Conservation (phyloP, 2,329 filamentous ascomycete genomes). For the Fusarium staphyleae region DNA sequence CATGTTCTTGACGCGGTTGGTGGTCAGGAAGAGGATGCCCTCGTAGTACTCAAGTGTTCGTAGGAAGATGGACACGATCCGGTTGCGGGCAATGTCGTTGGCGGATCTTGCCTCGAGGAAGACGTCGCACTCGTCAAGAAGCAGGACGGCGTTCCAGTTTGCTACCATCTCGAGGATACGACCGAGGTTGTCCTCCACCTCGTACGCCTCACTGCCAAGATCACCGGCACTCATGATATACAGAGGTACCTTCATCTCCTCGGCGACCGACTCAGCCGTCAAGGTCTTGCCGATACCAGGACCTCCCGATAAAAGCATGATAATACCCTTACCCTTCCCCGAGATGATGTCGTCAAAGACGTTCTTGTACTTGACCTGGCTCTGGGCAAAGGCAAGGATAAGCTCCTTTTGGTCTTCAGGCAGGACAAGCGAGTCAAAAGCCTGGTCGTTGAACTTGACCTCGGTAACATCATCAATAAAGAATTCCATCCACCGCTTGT, state of each 20-base stretch:
- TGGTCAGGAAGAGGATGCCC: conserved; percentile 58
- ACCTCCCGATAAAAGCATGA: conserved; percentile 56
- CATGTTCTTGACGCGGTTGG: conserved; percentile 55
- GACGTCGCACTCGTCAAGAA: conserved; percentile 50
- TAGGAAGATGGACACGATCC: conserved; percentile 50
- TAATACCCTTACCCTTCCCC: conserved; percentile 60
- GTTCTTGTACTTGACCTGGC: conserved; percentile 51
- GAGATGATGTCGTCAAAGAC: conserved; percentile 60
- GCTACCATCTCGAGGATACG: conserved; percentile 70
- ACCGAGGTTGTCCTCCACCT: conserved; percentile 67
- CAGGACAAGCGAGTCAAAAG: conserved; percentile 59
- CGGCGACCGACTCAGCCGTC: conserved; percentile 58
- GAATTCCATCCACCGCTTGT: conserved; percentile 58
- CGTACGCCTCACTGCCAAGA: conserved; percentile 69
- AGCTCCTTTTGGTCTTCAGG: conserved; percentile 59
- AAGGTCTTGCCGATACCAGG: conserved; percentile 60
- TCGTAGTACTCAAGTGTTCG: conserved; percentile 57
- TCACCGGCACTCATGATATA: conserved; percentile 69
- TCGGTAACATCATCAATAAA: conserved; percentile 54
- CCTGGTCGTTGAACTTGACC: conserved; percentile 57
- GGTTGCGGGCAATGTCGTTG: conserved; percentile 46
- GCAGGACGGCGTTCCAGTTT: conserved; percentile 51
- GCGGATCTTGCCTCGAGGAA: conserved; percentile 50
- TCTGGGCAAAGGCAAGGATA: conserved; percentile 58
- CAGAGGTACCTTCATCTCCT: conserved; percentile 57